Conservation (phyloP, 225 moss, liverwort and hornwort genomes). For the Straminergon stramineum region DNA sequence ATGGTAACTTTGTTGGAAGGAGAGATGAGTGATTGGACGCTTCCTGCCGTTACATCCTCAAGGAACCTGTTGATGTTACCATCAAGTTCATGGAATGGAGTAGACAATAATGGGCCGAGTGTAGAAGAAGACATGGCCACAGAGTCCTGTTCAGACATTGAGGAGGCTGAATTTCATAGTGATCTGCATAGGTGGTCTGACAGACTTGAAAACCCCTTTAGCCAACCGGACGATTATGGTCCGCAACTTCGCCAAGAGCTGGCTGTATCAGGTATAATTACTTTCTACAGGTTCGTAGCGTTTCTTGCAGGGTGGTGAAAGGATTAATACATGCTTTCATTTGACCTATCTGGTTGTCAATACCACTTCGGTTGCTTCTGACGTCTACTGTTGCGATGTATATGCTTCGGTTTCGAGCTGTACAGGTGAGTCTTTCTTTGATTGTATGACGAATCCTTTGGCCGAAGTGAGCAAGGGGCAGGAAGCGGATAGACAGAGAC, state of each 20-base stretch:
- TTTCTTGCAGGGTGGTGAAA: neutral
- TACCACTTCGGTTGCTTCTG: neutral
- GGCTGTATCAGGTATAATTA: neutral
- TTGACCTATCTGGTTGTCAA: neutral
- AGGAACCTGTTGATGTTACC: constrained; percentile 3
- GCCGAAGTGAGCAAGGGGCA: constrained; percentile 10
- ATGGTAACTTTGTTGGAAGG: neutral
- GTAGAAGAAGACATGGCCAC: neutral
- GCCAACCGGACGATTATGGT: neutral
- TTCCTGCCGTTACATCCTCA: neutral
- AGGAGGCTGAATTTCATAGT: constrained; percentile 14
- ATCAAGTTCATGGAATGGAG: constrained; percentile 11
- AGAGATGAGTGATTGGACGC: constrained; percentile 17
- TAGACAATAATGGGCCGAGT: neutral
- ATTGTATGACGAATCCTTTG: neutral
- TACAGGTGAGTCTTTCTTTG: constrained; percentile 11
- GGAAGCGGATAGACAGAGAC: neutral
- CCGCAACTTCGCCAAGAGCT: neutral
- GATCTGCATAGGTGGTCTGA: constrained; percentile 20
- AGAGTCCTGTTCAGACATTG: constrained; percentile 20
- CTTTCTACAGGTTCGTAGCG: neutral
- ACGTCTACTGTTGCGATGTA: neutral
- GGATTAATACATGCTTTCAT: neutral
- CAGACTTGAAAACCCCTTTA: neutral
- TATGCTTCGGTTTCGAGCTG: neutral